These are phyloP conservation scores for Juncus inflexus DNA, from an alignment of 176 grass and related monocot genomes.

Conservation along the genomic window DNA sequence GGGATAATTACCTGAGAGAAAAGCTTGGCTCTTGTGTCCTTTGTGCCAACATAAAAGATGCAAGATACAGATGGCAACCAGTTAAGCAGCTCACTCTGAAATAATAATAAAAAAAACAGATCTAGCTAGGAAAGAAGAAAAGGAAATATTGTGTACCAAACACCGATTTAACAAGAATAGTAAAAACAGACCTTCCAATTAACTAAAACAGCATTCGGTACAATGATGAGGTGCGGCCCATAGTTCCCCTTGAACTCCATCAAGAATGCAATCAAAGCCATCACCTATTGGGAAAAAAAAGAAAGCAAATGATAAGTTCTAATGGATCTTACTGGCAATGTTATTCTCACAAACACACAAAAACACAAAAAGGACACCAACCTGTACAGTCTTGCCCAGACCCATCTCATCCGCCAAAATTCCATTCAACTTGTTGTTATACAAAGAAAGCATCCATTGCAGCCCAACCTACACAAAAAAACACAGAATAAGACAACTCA, in stretches of 20 bases:
- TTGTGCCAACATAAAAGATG: slow-evolving; percentile 99
- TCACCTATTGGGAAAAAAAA: slow-evolving; percentile 55
- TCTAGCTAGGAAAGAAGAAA: background rate
- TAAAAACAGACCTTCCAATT: slow-evolving; percentile 89
- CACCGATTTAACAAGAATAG: slow-evolving; percentile 12
- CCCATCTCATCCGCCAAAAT: slow-evolving; percentile 99
- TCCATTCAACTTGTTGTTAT: slow-evolving; percentile 99
- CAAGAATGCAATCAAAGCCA: slow-evolving; percentile 93
- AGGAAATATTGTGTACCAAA: slow-evolving; percentile 9
- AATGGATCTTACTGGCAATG: background rate
- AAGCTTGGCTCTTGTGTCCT: slow-evolving; percentile 80
- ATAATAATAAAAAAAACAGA: slow-evolving; percentile 27
- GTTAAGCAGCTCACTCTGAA: slow-evolving; percentile 90
- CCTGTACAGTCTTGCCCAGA: slow-evolving; percentile 99
- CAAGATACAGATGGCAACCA: slow-evolving; percentile 96
- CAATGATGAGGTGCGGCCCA: slow-evolving; percentile 98
- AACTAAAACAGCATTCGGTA: slow-evolving; percentile 98
- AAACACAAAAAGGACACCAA: slow-evolving; percentile 34
- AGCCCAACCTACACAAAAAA: slow-evolving; percentile 68
- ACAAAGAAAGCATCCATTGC: slow-evolving; percentile 99
- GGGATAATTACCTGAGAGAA: slow-evolving; percentile 72
- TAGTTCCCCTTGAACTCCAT: slow-evolving; percentile 99
- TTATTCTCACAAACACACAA: background rate
- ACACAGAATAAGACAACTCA: slow-evolving; percentile 17
- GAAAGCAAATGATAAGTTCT: slow-evolving; percentile 17